These are phyloP conservation scores for Phyllosticta citriasiana DNA, from an alignment of 2,329 filamentous ascomycete species.

Conservation along the genomic window DNA sequence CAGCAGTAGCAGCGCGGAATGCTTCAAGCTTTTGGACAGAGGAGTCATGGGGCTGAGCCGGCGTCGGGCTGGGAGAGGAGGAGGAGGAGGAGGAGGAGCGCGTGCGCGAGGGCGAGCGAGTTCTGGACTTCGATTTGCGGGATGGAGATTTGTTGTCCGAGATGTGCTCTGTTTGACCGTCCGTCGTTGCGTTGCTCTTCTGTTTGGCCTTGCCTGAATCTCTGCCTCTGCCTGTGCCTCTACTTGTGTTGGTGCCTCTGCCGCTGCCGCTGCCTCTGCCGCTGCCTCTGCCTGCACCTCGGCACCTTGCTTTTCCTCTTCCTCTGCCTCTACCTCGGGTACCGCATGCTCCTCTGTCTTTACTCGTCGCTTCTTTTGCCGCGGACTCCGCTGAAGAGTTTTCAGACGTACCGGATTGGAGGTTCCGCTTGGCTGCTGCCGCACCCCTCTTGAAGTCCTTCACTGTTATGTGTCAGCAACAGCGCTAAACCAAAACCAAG, in stretches of 20 bases:
- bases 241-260: not conserved
- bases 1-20: not conserved
- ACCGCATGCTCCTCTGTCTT: not conserved
- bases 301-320: not conserved
- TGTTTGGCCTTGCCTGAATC: too few species aligned
- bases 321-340: not conserved
- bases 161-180: not conserved
- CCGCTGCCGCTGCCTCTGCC: not conserved
- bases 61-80: not conserved
- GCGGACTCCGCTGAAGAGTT: constrained; percentile 10
- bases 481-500: not conserved
- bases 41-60: not conserved
- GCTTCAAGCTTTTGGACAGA: constrained; percentile 9
- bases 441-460: not conserved
- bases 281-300: not conserved
- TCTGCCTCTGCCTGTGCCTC: constrained; percentile 3
- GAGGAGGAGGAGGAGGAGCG: not conserved
- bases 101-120: not conserved
- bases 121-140: not conserved
- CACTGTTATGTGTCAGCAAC: not conserved
- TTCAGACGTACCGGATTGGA: constrained; percentile 29
- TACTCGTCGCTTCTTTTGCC: not conserved
- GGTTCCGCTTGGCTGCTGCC: not conserved
- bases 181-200: not conserved
- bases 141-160: not conserved